Evolutionary conservation across 257 asterid species (phyloP).

Genomic region (Eustoma russellianum): DNA sequence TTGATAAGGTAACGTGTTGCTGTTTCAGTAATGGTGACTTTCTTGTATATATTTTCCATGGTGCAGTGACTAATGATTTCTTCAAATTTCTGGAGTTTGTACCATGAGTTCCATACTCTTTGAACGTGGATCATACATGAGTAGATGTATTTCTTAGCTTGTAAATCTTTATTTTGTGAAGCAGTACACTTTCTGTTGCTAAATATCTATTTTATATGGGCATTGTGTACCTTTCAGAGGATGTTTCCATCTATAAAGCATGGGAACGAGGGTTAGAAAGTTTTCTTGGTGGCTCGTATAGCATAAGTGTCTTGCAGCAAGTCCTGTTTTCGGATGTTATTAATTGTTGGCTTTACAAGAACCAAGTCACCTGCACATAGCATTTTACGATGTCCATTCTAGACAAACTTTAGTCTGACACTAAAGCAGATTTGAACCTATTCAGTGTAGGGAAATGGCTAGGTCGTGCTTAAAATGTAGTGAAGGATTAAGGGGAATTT

Average conservation of each 20-base stretch:
- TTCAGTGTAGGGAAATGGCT: too few relatives aligned
- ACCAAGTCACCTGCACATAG: too few relatives aligned
- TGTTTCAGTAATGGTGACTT: constrained; percentile 3
- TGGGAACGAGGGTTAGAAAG: neutral
- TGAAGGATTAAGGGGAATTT: neutral
- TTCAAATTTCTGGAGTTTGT: neutral
- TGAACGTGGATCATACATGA: neutral
- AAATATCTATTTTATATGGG: neutral
- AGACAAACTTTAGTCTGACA: too few relatives aligned
- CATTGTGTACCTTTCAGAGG: neutral
- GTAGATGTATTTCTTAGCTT: neutral
- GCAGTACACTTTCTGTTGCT: neutral
- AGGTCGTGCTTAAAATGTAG: neutral
- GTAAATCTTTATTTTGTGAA: neutral
- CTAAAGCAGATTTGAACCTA: too few relatives aligned
- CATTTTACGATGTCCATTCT: too few relatives aligned
- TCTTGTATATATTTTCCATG: constrained; percentile 4
- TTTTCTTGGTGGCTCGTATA: neutral
- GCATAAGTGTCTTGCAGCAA: neutral
- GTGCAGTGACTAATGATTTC: neutral
- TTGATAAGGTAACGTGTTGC: constrained; percentile 71
- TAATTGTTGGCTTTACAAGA: too few relatives aligned
- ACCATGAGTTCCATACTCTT: neutral
- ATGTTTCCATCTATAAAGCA: neutral
- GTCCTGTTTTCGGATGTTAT: too few relatives aligned